These are phyloP conservation scores for Saccharum spontaneum DNA, from an alignment of 176 grass and related monocot species.

Conservation along the genomic window DNA sequence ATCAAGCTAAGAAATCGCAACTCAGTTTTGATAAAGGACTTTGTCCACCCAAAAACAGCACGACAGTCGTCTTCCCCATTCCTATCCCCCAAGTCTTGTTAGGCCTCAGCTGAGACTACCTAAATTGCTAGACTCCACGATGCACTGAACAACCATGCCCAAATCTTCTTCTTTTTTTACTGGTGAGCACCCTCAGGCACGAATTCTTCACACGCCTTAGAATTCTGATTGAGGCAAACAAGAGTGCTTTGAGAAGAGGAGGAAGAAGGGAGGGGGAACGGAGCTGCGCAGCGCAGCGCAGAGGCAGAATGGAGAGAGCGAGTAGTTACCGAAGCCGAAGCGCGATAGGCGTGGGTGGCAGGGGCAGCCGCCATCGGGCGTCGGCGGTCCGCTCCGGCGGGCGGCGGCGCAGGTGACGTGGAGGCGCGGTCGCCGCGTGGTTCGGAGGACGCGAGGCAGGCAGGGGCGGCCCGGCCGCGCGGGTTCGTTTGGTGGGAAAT, in stretches of 20 bases:
- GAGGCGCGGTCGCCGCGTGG: slow-evolving; percentile 25
- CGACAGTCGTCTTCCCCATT: too few relatives aligned
- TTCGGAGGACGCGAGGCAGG: slow-evolving; percentile 2
- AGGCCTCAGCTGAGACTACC: not conserved
- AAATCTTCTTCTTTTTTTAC: not conserved
- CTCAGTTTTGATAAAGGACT: not conserved
- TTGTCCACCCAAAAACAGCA: not conserved
- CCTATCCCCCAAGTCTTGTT: not conserved
- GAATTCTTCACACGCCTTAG: not conserved
- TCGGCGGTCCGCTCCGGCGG: not conserved
- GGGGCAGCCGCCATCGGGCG: slow-evolving; percentile 37
- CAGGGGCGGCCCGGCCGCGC: not conserved
- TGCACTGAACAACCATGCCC: not conserved
- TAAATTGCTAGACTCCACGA: not conserved
- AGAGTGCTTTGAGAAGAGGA: not conserved
- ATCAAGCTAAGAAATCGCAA: not conserved
- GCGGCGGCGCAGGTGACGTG: slow-evolving; percentile 9
- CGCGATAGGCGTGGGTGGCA: slow-evolving; percentile 29
- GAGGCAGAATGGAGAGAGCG: not conserved
- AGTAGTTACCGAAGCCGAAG: slow-evolving; percentile 50
- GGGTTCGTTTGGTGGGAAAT: slow-evolving; percentile 29
- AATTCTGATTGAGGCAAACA: not conserved
- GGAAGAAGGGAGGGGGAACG: not conserved
- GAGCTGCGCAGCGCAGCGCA: not conserved
- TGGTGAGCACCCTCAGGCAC: not conserved